Base-by-base conservation (phyloP, 495 filamentous ascomycete genomes). In the Penicillium angulare region DNA sequence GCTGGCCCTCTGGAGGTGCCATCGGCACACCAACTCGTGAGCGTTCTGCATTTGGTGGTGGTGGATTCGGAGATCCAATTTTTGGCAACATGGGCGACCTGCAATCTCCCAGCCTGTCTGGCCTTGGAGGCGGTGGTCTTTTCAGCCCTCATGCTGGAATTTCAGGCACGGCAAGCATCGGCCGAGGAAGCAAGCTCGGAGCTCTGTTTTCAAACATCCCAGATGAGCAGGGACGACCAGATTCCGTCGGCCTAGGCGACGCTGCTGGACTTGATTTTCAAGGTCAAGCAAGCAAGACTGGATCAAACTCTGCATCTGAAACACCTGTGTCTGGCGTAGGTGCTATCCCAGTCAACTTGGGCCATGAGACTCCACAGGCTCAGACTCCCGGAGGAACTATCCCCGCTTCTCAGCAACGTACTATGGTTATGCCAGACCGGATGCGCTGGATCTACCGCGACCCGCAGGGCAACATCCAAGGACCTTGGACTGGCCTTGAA, bases 401-500 rank as follows among this genome's bases (percentile, higher is more conserved):
- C 3, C 83, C 86, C 21, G 66, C 86, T 12, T 73, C 85, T 35
- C 89, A 95, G 56, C 88, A 91, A 49, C 82, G 86, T 8, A 87
- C 84, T 17, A 96, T 97, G 88, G 92, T 98, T n/a, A 97, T 98
- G 93, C 93, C 93, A 15, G 93, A 98, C 66, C 80, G 95, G 16
- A 98, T 98, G 87, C 81, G 92, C 56, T 98, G 93, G 93, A 92
- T 96, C 23, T 98, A 98, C 61, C 84, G 92, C 24, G 93, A 98
- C 66, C 93, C 95, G 3, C 87, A 92, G 65, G 91, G 92, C 33
- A 84, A 86, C 38, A 85, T 88, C 27, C 93, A 97, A 68, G 93
- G 93, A 1, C 93, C 93, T 4, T 98, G 90, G 76, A 95, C 89
- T 32, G 93, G 93, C 3, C 76, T 98, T 40, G 93, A 97, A 67